Conservation (phyloP, 2,329 filamentous ascomycete genomes). For the Neocucurbitaria cava region DNA sequence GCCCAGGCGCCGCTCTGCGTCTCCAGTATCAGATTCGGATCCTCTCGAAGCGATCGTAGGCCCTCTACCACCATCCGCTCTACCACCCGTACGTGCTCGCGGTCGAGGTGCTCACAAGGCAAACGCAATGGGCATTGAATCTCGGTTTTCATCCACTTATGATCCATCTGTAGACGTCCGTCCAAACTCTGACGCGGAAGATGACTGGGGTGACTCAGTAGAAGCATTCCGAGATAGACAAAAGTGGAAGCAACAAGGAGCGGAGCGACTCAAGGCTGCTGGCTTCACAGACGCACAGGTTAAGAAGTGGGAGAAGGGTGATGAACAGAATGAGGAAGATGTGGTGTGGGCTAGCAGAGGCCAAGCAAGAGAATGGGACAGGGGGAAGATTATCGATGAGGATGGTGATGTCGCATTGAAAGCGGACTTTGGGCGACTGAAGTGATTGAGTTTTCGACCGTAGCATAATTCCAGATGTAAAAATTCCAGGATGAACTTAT, state of each 20-base stretch:
- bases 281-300: conserved; percentile 82
- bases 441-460: too few relatives aligned
- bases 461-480: too few relatives aligned
- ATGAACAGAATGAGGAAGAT: conserved; percentile 67
- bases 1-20: conserved; percentile 13
- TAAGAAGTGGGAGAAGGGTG: conserved; percentile 71
- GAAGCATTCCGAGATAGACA: conserved; percentile 82
- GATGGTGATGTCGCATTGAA: conserved; percentile 61
- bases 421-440: conserved; percentile 56
- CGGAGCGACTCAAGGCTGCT: conserved; percentile 75
- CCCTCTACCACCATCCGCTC: conserved; percentile 65
- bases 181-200: conserved; percentile 56
- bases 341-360: conserved; percentile 77
- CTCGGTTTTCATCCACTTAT: conserved; percentile 74
- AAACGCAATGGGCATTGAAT: conserved; percentile 70
- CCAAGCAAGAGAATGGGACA: conserved; percentile 72
- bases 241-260: conserved; percentile 76
- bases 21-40: conserved; percentile 63
- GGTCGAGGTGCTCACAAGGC: conserved; percentile 42
- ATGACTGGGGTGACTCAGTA: conserved; percentile 80
- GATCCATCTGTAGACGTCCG: conserved; percentile 66
- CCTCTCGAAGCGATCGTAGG: conserved; percentile 79
- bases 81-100: conserved; percentile 49
- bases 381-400: conserved; percentile 66
- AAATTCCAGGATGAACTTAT: too few relatives aligned